These are phyloP conservation scores for Amylostereum chailletii DNA, from an alignment of 1,284 basidiomycete species.

Conservation along the genomic window DNA sequence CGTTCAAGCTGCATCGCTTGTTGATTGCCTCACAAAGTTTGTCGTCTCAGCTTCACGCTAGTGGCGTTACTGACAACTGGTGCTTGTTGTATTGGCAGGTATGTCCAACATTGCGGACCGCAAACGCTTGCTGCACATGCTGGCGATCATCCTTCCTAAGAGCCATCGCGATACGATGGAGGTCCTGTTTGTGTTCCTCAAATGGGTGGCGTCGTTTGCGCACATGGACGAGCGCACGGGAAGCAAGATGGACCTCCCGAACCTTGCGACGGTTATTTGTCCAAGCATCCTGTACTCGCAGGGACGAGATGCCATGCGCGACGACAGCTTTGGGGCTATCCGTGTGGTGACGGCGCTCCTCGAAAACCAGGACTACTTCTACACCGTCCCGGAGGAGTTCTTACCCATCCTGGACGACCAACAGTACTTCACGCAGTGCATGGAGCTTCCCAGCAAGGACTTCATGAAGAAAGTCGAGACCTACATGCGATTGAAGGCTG, in stretches of 20 bases:
- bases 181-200: conserved; percentile 95
- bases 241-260: conserved; percentile 96
- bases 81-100: conserved; percentile 33
- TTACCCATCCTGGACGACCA: conserved; percentile 76
- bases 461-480: conserved; percentile 86
- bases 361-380: conserved; percentile 93
- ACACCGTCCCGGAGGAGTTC: conserved; percentile 82
- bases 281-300: conserved; percentile 91
- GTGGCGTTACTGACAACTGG: conserved; percentile 1
- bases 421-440: conserved; percentile 73
- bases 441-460: conserved; percentile 83
- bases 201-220: conserved; percentile 99
- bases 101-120: conserved; percentile 74
- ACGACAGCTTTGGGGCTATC: conserved; percentile 92
- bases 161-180: conserved; percentile 96
- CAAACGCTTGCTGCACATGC: conserved; percentile 78
- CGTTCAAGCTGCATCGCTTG: conserved; percentile 86
- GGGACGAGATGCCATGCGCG: conserved; percentile 79
- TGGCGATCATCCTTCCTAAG: conserved; percentile 85
- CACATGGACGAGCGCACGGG: conserved; percentile 98
- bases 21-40: conserved; percentile 84
- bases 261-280: conserved; percentile 96
- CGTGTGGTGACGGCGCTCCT: conserved; percentile 78
- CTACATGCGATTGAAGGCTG: conserved; percentile 49
- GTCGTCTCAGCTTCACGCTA: conserved; percentile 21